These are phyloP conservation scores for Tilletia caries DNA, from an alignment of 1,284 basidiomycete genomes.

Conservation along the genomic window DNA sequence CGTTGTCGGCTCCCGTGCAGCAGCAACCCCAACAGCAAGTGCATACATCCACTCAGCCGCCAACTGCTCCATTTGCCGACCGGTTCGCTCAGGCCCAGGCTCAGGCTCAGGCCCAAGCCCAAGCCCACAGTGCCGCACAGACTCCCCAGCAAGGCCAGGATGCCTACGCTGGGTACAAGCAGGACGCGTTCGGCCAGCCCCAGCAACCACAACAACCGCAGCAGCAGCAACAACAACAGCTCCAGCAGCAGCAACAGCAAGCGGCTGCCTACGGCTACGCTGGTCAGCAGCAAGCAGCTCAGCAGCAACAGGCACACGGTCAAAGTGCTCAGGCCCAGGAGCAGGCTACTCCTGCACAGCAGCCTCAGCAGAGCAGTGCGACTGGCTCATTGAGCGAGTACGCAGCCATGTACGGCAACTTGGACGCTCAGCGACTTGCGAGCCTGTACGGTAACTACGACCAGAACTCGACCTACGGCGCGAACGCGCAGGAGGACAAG, in stretches of 20 bases:
- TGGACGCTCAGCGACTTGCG: conserved; percentile 44
- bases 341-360: conserved; percentile 27
- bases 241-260: conserved; percentile 17
- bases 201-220: conserved; percentile 20
- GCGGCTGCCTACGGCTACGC: conserved; percentile 20
- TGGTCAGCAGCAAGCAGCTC: conserved; percentile 21
- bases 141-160: conserved; percentile 19
- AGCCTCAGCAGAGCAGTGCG: conserved; percentile 6
- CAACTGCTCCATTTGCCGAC: too few species aligned
- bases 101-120: conserved; percentile 4
- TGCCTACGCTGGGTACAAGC: conserved; percentile 16
- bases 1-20: conserved; percentile 17
- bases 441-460: conserved; percentile 47
- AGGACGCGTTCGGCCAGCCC: conserved; percentile 12
- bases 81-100: not conserved
- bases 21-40: conserved; percentile 18
- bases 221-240: conserved; percentile 17
- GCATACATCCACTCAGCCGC: not conserved
- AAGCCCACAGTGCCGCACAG: conserved; percentile 10
- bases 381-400: conserved; percentile 19
- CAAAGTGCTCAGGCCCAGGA: conserved; percentile 30
- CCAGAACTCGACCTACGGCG: conserved; percentile 25
- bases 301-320: conserved; percentile 20
- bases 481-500: not conserved
- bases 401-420: conserved; percentile 39